Conservation (phyloP, 163 green algal genomes). For the Volvox carteri region DNA sequence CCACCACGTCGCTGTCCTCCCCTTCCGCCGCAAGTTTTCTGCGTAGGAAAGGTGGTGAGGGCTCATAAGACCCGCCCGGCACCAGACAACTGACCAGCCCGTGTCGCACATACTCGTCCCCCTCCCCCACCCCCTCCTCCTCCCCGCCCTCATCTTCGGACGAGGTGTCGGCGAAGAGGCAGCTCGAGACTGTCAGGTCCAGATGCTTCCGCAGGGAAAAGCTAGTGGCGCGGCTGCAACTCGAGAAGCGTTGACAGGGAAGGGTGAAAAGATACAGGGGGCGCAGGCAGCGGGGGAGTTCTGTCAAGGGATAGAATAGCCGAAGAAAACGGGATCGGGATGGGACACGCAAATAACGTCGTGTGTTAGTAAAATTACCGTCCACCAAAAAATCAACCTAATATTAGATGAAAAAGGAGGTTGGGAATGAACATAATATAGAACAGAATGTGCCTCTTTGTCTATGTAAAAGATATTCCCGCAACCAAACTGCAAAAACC, state of each 20-base stretch:
- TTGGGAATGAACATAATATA: too few species aligned
- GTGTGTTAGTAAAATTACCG: too few species aligned
- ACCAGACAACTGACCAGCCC: too few species aligned
- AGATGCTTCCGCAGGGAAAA: slow-evolving; percentile 45
- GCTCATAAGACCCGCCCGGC: too few species aligned
- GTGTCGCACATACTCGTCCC: too few species aligned
- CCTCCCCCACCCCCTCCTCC: slow-evolving; percentile 1
- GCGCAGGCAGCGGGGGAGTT: background rate
- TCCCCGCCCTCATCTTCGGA: background rate
- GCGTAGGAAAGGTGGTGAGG: too few species aligned
- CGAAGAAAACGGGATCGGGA: background rate
- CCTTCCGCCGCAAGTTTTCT: background rate
- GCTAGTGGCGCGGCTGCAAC: background rate
- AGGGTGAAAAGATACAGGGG: background rate
- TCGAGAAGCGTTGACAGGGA: background rate
- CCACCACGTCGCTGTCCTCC: background rate
- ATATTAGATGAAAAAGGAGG: too few species aligned
- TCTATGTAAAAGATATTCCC: too few species aligned
- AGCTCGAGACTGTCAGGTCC: slow-evolving; percentile 35
- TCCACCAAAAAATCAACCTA: too few species aligned
- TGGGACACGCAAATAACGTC: background rate
- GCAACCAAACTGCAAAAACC: too few species aligned
- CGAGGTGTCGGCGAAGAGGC: slow-evolving; percentile 21
- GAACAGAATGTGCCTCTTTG: too few species aligned
- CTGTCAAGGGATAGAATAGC: background rate